Conservation (phyloP, 257 asterid genomes). For the Ligustrum vulgare region DNA sequence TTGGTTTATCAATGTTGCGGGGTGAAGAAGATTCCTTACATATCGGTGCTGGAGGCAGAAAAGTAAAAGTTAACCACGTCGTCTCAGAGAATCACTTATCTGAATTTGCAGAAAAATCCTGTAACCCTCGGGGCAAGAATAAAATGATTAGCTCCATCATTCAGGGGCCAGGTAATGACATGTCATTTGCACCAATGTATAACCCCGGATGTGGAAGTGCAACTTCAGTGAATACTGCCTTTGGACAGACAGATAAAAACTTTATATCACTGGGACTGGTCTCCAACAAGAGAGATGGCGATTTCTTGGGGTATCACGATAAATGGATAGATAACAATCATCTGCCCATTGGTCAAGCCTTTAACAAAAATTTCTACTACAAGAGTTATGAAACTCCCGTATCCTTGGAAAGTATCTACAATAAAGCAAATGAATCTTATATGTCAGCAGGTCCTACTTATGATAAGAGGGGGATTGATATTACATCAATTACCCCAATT, state of each 20-base stretch:
- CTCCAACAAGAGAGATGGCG: conserved; percentile 33
- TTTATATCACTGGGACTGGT: conserved; percentile 40
- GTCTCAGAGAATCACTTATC: conserved; percentile 36
- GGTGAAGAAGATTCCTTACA: conserved; percentile 38
- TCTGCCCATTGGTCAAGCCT: conserved; percentile 40
- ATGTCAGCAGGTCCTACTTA: conserved; percentile 29
- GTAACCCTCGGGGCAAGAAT: conserved; percentile 29
- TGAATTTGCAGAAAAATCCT: conserved; percentile 30
- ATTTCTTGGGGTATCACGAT: conserved; percentile 39
- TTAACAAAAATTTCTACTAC: conserved; percentile 33
- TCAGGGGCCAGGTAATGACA: conserved; percentile 24
- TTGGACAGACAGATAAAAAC: conserved; percentile 27
- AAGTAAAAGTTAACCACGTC: conserved; percentile 38
- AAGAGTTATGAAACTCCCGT: conserved; percentile 41
- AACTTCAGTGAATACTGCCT: conserved; percentile 29
- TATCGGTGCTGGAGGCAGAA: conserved; percentile 36
- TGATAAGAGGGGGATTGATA: conserved; percentile 34
- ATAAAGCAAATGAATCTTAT: conserved; percentile 34
- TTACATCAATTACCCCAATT: conserved; percentile 18
- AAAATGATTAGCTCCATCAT: conserved; percentile 25
- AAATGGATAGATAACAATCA: conserved; percentile 29
- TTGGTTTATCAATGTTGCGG: conserved; percentile 42
- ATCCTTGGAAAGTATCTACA: conserved; percentile 33
- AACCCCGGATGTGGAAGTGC: conserved; percentile 26
- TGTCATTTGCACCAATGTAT: conserved; percentile 37